Evolutionary conservation across 768 basidiomycete genomes (phyloP).

Genomic region (Pisolithus sp.): DNA sequence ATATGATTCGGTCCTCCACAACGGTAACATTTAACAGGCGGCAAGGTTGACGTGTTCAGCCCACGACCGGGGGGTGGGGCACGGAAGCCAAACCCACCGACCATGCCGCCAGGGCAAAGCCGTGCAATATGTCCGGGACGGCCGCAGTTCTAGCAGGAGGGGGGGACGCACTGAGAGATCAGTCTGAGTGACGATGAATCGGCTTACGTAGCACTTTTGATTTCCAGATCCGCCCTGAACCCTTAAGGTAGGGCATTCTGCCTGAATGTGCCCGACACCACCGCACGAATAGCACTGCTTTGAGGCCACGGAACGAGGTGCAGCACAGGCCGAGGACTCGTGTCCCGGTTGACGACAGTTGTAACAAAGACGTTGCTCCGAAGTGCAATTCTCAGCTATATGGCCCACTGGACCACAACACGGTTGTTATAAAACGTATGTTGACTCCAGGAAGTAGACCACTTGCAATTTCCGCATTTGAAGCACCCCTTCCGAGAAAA

Average conservation of each 20-base stretch:
- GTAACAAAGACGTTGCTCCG: constrained; percentile 86
- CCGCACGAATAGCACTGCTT: constrained; percentile 94
- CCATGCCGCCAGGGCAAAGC: constrained; percentile 51
- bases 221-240: constrained; percentile 45
- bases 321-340: constrained; percentile 82
- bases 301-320: constrained; percentile 72
- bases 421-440: constrained; percentile 11
- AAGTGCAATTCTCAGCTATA: constrained; percentile 87
- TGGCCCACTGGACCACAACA: constrained; percentile 62
- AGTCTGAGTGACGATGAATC: neutral
- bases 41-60: constrained; percentile 69
- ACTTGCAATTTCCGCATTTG: constrained; percentile 89
- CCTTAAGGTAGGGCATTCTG: constrained; percentile 78
- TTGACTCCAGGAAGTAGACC: constrained; percentile 7
- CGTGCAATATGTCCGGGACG: constrained; percentile 81
- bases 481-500: constrained; percentile 86
- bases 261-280: constrained; percentile 86
- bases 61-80: constrained; percentile 68
- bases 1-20: constrained; percentile 88
- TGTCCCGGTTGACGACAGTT: constrained; percentile 95
- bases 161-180: constrained; percentile 2
- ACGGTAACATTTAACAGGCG: constrained; percentile 82
- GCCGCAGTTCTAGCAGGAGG: constrained; percentile 57
- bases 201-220: constrained; percentile 80
- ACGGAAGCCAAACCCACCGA: constrained; percentile 54